Percentiles rank a stretch among this genome's conserved stretches.
These are phyloP conservation scores for Lophiostoma macrostomum DNA, from an alignment of 495 filamentous ascomycete genomes.

Conservation along the genomic window DNA sequence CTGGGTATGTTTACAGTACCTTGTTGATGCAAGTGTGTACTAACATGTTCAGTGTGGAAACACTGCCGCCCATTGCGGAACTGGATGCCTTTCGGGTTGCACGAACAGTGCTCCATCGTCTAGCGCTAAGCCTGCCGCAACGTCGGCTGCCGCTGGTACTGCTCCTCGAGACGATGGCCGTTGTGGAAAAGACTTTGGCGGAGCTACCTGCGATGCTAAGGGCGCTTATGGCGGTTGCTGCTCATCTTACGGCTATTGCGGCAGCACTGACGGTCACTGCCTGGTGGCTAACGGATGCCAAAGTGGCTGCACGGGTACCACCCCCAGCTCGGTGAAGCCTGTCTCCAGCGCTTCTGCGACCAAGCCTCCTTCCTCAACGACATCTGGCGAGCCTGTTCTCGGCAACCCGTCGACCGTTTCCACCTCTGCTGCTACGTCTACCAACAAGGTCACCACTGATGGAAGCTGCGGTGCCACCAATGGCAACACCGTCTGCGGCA, in stretches of 20 bases:
- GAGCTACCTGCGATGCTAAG: constrained; percentile 35
- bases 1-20: constrained; percentile 27
- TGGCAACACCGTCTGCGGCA: constrained; percentile 47
- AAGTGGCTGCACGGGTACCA: constrained; percentile 37
- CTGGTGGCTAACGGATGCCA: constrained; percentile 38
- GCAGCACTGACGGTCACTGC: constrained; percentile 37
- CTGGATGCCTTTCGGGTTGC: constrained; percentile 41
- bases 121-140: not conserved
- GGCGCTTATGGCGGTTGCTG: constrained; percentile 38
- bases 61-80: constrained; percentile 40
- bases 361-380: constrained; percentile 29
- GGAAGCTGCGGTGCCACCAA: constrained; percentile 51
- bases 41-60: constrained; percentile 37
- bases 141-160: constrained; percentile 5
- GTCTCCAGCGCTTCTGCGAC: constrained; percentile 12
- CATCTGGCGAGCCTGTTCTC: constrained; percentile 42
- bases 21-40: not conserved
- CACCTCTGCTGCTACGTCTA: constrained; percentile 18
- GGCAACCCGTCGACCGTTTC: constrained; percentile 32
- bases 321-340: constrained; percentile 1
- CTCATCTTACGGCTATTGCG: constrained; percentile 41
- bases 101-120: constrained; percentile 7
- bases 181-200: constrained; percentile 39
- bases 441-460: constrained; percentile 36
- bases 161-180: constrained; percentile 36